phyloP scores from a whole-genome alignment of 2,329 filamentous ascomycete species.

The Chaetomiaceae sp. region DNA sequence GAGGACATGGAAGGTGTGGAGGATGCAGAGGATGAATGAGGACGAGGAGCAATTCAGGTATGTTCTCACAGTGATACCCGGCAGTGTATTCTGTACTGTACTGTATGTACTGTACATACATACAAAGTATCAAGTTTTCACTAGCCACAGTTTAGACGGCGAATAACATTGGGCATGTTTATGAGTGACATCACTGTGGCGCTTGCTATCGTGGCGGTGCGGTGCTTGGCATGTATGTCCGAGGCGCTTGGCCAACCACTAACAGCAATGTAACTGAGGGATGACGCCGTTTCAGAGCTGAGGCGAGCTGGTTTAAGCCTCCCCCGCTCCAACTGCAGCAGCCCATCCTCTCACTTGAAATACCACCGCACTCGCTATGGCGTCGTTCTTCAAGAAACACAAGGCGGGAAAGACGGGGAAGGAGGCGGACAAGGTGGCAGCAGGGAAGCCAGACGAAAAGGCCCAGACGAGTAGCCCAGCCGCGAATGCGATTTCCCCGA shows the following conservation, averaged over 20 bases:
- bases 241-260: neutral
- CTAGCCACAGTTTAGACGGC: slow-evolving; percentile 12
- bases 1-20: too few species aligned
- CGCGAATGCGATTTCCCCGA: neutral
- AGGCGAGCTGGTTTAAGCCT: neutral
- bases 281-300: neutral
- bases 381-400: slow-evolving; percentile 49
- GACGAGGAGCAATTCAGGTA: slow-evolving; percentile 18
- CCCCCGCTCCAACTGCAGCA: neutral
- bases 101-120: too few species aligned
- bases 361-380: slow-evolving; percentile 4
- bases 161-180: too few species aligned
- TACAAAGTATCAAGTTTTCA: neutral
- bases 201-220: slow-evolving; percentile 6
- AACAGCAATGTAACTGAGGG: neutral
- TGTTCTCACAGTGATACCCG: slow-evolving; percentile 8
- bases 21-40: slow-evolving; percentile 19
- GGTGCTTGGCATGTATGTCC: slow-evolving; percentile 5
- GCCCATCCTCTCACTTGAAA: neutral
- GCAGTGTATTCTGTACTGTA: too few species aligned
- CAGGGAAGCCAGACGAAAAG: slow-evolving; percentile 39
- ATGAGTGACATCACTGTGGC: slow-evolving; percentile 21
- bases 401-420: slow-evolving; percentile 35
- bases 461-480: neutral
- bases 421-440: slow-evolving; percentile 26